Evolutionary conservation across 73 alveolate genomes (phyloP).

Genomic region (Stentor coeruleus): DNA sequence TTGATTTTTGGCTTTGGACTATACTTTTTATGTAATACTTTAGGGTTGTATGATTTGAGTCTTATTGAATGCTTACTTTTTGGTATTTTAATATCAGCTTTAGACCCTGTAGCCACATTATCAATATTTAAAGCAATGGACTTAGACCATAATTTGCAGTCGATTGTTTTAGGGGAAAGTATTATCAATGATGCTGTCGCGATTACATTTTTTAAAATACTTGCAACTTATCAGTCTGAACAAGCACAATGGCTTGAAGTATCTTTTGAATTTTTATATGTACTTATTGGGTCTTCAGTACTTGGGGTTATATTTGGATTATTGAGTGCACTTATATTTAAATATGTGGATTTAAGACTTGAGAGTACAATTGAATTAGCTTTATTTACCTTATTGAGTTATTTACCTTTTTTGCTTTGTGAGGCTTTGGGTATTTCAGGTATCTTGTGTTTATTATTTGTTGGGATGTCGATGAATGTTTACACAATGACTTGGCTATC

Average conservation of each 20-base stretch:
- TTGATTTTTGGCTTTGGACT: conserved; percentile 30
- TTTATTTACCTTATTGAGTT: conserved; percentile 28
- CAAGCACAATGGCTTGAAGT: not conserved
- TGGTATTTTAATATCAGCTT: conserved; percentile 49
- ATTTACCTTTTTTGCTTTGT: conserved; percentile 35
- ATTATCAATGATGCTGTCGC: conserved; percentile 45
- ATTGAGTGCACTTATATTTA: conserved; percentile 30
- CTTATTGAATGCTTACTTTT: conserved; percentile 34
- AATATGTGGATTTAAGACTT: conserved; percentile 19
- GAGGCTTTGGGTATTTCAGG: conserved; percentile 51
- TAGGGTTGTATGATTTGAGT: conserved; percentile 25
- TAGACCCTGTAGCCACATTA: conserved; percentile 55
- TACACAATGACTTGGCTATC: conserved; percentile 35
- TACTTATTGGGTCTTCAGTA: conserved; percentile 37
- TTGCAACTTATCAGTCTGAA: conserved; percentile 25
- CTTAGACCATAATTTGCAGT: conserved; percentile 24
- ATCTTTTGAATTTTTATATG: conserved; percentile 3
- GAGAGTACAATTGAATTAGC: conserved; percentile 32
- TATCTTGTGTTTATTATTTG: conserved; percentile 30
- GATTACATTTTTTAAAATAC: conserved; percentile 32
- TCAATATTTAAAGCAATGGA: conserved; percentile 37
- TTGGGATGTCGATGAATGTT: conserved; percentile 38
- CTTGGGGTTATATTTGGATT: conserved; percentile 41
- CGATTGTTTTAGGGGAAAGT: conserved; percentile 42
- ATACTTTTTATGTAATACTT: not conserved